Percentiles rank a stretch among this genome's conserved stretches.
Evolutionary conservation across 768 basidiomycete species (phyloP).

Genomic region (Ephemerocybe angulata): DNA sequence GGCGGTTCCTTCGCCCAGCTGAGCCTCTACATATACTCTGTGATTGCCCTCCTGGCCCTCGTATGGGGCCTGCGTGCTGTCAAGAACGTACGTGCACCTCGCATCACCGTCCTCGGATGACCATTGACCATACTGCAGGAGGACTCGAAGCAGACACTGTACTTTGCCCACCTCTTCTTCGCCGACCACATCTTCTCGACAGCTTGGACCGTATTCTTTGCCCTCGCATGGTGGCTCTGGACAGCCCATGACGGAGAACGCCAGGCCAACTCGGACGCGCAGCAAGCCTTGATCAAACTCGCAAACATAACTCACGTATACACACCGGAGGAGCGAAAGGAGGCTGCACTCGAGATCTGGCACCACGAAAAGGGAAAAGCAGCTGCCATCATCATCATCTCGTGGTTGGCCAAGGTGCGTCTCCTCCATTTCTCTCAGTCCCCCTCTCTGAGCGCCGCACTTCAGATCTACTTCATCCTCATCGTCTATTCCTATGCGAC

Average conservation of each 20-base stretch:
- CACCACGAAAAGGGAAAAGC: constrained; percentile 84
- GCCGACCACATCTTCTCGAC: constrained; percentile 90
- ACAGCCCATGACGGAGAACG: constrained; percentile 88
- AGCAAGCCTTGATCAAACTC: constrained; percentile 75
- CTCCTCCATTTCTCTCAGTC: background rate
- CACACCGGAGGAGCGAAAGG: constrained; percentile 60
- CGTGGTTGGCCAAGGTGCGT: constrained; percentile 87
- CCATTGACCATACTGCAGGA: constrained; percentile 54
- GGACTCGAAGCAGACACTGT: constrained; percentile 76
- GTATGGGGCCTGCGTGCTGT: constrained; percentile 88
- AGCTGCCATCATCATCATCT: constrained; percentile 66
- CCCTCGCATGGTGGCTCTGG: constrained; percentile 85
- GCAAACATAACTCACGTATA: constrained; percentile 50
- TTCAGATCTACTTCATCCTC: constrained; percentile 87
- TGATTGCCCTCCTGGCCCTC: constrained; percentile 72
- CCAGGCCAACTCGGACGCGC: constrained; percentile 80
- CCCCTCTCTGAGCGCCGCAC: constrained; percentile 9
- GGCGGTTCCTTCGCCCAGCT: constrained; percentile 94
- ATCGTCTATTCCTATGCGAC: constrained; percentile 90
- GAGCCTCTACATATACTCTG: constrained; percentile 91
- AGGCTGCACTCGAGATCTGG: constrained; percentile 83
- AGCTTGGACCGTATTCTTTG: constrained; percentile 90
- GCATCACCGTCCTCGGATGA: background rate
- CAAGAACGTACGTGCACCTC: constrained; percentile 58
- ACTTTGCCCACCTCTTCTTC: constrained; percentile 89